Evolutionary conservation across 768 basidiomycete species (phyloP), one percentile per base, ranked within the genome.

Genomic region (Tremella fuciformis): DNA sequence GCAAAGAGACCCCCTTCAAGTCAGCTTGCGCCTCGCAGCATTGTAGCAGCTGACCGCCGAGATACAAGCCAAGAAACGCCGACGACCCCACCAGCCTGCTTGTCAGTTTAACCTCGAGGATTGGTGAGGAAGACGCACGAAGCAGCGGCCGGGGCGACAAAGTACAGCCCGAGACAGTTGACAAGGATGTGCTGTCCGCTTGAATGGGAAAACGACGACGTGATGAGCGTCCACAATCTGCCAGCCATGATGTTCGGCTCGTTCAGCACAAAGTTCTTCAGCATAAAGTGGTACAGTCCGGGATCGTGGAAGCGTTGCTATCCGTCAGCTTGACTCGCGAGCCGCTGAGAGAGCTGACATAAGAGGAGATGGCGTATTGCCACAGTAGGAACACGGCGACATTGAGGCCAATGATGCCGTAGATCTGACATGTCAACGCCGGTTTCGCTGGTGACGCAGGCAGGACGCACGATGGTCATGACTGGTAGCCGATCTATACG

Each of bases 161-260:
- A 76, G 57, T 73, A 76, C 9, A 76, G 53, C 37, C 75, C 70
- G 24, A 76, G 53, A 29, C 66, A 68, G 57, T 76, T 76, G 18
- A 76, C 56, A 57, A 74, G 67, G 59, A 76, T 75, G 46, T 76
- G 75, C 9, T 59, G 50, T 18, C 67, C 68, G n/a, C 50, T 59
- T 40, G 65, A 66, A 55, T 76, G 75, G 16, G 71, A 74, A 60
- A 76, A 76, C 22, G 64, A 69, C 15, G 60, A 51, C 25, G 75
- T 76, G 24, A 76, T 40, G 4, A 76, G 57, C 2, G 73, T 76
- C 63, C 74, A 73, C 69, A 76, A 47, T 54, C 75, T 57, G 1
- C 75, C 75, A n/a, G 71, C 65, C 34, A 65, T 63, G 29, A 76
- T 60, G 47, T 76, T 76, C 13, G 59, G 58, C 48, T 75, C 75